A percentile compares a stretch with the other conserved stretches of the same genome.
phyloP scores from a whole-genome alignment of 2,329 filamentous ascomycete genomes.

The Aspergillus hiratsukae region DNA sequence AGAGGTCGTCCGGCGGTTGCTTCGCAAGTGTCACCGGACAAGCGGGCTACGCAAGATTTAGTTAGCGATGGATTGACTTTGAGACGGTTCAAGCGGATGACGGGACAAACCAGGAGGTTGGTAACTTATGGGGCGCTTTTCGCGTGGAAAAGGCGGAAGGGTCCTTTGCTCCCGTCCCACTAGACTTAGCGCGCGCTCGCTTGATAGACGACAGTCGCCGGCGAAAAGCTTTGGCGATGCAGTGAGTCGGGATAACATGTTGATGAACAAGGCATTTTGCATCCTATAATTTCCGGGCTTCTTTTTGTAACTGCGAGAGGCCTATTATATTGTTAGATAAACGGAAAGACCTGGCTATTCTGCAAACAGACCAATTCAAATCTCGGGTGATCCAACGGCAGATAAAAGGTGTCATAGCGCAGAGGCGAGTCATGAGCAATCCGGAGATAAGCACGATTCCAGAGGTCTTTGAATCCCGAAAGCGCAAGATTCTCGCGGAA shows the following conservation, averaged over 20 bases:
- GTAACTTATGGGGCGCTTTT: conserved; percentile 24
- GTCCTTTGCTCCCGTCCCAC: conserved; percentile 14
- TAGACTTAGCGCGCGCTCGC: conserved; percentile 15
- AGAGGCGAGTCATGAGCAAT: conserved; percentile 2
- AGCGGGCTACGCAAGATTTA: conserved; percentile 2
- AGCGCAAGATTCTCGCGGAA: conserved; percentile 66
- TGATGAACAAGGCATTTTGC: not conserved
- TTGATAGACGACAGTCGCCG: conserved; percentile 6
- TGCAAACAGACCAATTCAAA: not conserved
- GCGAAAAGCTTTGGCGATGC: conserved; percentile 11
- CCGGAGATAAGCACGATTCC: conserved; percentile 17
- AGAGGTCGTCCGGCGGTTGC: conserved; percentile 4
- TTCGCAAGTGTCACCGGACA: conserved; percentile 5
- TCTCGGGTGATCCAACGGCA: not conserved
- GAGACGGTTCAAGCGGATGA: conserved; percentile 12
- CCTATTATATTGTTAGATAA: not conserved
- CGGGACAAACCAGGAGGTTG: conserved; percentile 20
- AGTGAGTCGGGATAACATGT: not conserved
- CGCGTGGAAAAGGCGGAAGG: conserved; percentile 20
- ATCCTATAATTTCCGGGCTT: not conserved
- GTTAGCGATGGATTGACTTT: conserved; percentile 19
- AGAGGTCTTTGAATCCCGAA: conserved; percentile 55
- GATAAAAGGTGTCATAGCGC: conserved; percentile 3
- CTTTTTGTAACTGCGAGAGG: not conserved
- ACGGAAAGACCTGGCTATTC: not conserved